Base-by-base conservation (phyloP, 2,329 filamentous ascomycete species). In the Penicillium psychrosexuale region DNA sequence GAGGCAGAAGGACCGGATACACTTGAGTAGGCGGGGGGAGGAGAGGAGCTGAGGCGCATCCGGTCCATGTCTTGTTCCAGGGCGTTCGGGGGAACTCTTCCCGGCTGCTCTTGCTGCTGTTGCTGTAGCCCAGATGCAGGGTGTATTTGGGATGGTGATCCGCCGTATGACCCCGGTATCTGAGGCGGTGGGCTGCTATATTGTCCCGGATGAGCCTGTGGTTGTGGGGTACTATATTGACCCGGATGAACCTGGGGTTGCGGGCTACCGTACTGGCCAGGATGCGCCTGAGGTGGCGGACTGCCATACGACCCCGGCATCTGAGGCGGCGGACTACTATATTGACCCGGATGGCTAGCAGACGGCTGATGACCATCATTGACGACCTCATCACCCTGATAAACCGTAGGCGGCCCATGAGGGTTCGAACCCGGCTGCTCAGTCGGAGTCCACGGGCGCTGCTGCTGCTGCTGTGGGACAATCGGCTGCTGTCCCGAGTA, bases 11-110 rank as follows among this genome's bases (percentile, higher is more conserved):
- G 70, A 13, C 78, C 77, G 30, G 79, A 72, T 30, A 96, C 84
- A 65, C 87, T 94, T 9, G 91, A 94, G 73, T 99, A 99, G 6
- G 94, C 93, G n/a, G 94, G 94, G 19, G 94, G 94, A 13, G 93
- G 92, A 51, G 91, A 91, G 22, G 90, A 89, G 30, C 86, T 82
- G 63, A 90, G 81, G 62, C 90, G 85, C 82, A 96, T 82, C 17
- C 91, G 85, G 63, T 91, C 86, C 70, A 96, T 89, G 63, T 96
- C 92, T 64, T 91, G 87, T 67, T 95, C 90, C 34, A 96, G 74
- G n/a, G 89, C 83, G 75, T 84, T 91, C 56, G 84, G 80, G 62
- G 86, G 84, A 31, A 84, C 71, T 44, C 68, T 66, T 8, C 48
- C 47, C 28, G 60, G 63, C 40, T 68, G 67, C 24, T 66, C 59